Percentiles rank a stretch among this genome's conserved stretches.
These are phyloP conservation scores for Candolleomyces eurysporus DNA, from an alignment of 768 basidiomycete genomes.

Conservation along the genomic window DNA sequence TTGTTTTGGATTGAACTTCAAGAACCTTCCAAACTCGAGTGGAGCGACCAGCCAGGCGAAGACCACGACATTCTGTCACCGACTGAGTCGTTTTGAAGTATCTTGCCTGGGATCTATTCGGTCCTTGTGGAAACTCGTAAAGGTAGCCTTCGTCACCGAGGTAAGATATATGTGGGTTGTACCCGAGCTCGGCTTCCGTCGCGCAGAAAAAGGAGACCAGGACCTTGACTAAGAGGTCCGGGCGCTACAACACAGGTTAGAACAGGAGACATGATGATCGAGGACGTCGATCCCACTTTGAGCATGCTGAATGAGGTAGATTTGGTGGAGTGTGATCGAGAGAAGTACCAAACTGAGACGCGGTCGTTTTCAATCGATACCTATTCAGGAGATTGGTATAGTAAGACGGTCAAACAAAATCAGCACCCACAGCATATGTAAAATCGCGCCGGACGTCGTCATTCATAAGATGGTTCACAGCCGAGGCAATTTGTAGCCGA, in stretches of 20 bases:
- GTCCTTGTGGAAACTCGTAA: neutral
- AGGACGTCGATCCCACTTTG: neutral
- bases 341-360: constrained; percentile 11
- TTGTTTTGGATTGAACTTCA: neutral
- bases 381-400: neutral
- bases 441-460: constrained; percentile 22
- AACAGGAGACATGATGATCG: neutral
- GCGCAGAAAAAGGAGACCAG: constrained; percentile 9
- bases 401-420: neutral
- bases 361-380: constrained; percentile 9
- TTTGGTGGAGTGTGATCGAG: constrained; percentile 10
- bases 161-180: neutral
- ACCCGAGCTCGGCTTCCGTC: neutral
- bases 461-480: constrained; percentile 19
- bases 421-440: constrained; percentile 18
- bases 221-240: neutral
- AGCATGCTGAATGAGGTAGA: constrained; percentile 4
- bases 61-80: neutral
- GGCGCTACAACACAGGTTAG: neutral
- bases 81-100: neutral
- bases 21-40: neutral
- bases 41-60: neutral
- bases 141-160: neutral
- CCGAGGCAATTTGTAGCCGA: constrained; percentile 2
- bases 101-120: no score